phyloP scores from a whole-genome alignment of 164 flowering plant species.

The Vitis labrusca region DNA sequence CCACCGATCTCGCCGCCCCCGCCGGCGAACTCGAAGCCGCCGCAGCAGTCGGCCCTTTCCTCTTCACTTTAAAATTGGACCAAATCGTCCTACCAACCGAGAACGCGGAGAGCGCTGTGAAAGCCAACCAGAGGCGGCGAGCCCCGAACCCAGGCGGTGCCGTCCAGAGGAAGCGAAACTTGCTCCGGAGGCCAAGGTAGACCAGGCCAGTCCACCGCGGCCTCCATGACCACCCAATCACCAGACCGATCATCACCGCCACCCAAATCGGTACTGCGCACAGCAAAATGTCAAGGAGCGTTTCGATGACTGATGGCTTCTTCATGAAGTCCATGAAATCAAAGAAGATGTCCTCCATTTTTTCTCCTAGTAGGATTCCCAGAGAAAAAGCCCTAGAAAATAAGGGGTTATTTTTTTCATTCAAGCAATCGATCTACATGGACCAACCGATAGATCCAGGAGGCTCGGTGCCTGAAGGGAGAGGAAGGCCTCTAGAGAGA shows the following conservation, averaged over 20 bases:
- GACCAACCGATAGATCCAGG: no score
- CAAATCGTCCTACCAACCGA: constrained; percentile 60
- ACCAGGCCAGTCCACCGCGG: constrained; percentile 87
- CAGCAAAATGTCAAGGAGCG: constrained; percentile 90
- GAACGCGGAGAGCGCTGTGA: constrained; percentile 82
- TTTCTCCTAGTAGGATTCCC: not conserved
- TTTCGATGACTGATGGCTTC: constrained; percentile 60
- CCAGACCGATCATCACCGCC: constrained; percentile 87
- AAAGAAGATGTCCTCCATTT: constrained; percentile 32
- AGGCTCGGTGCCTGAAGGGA: no score
- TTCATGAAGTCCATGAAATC: constrained; percentile 52
- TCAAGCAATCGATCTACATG: no score
- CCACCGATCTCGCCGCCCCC: constrained; percentile 12
- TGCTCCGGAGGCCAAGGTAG: constrained; percentile 66
- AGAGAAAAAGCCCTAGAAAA: no score
- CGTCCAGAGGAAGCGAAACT: constrained; percentile 70
- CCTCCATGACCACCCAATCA: constrained; percentile 98
- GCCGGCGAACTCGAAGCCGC: constrained; percentile 10
- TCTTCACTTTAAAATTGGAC: constrained; percentile 41
- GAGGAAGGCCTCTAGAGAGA: no score
- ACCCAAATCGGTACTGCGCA: constrained; percentile 98
- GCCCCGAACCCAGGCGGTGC: constrained; percentile 84
- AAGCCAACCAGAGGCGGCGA: constrained; percentile 83
- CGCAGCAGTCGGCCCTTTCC: constrained; percentile 12
- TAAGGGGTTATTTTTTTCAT: no score